Percentiles rank a stretch among this genome's conserved stretches.
Conservation (phyloP, 306 rosid species). For the Prunus kanzakura region DNA sequence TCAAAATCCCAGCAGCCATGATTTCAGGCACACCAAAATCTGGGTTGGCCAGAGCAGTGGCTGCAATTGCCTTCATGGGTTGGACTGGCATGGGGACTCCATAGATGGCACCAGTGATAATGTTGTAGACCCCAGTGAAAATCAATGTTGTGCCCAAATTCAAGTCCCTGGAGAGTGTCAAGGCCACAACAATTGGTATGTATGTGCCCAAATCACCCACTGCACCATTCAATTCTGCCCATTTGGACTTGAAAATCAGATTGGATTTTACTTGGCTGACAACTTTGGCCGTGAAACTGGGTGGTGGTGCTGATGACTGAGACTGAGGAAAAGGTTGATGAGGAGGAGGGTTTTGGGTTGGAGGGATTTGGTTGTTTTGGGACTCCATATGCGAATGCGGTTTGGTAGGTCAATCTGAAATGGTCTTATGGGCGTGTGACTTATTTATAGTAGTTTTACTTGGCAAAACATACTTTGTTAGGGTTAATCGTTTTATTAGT, state of each 20-base stretch:
- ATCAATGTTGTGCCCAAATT: slow-evolving; percentile 66
- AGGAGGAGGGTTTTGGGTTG: slow-evolving; percentile 4
- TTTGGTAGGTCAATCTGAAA: not conserved
- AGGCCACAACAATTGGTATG: slow-evolving; percentile 59
- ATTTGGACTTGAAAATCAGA: slow-evolving; percentile 47
- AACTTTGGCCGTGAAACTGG: slow-evolving; percentile 19
- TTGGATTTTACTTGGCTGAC: slow-evolving; percentile 39
- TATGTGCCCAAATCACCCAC: slow-evolving; percentile 75
- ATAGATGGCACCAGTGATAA: slow-evolving; percentile 59
- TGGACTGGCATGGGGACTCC: slow-evolving; percentile 88
- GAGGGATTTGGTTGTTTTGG: slow-evolving; percentile 24
- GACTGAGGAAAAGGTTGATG: not conserved
- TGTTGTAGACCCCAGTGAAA: slow-evolving; percentile 63
- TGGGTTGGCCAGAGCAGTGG: slow-evolving; percentile 47
- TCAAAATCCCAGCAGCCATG: slow-evolving; percentile 69
- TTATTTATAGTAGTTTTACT: not conserved
- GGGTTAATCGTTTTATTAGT: no score
- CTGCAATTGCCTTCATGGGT: slow-evolving; percentile 77
- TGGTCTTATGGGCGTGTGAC: not conserved
- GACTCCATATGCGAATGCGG: slow-evolving; percentile 23
- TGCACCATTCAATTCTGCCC: slow-evolving; percentile 69
- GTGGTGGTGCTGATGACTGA: no score
- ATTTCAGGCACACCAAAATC: slow-evolving; percentile 57
- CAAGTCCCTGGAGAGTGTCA: slow-evolving; percentile 53
- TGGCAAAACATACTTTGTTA: no score